A percentile compares a stretch with the other conserved stretches of the same genome.
These are phyloP conservation scores for Arachis monticola DNA, from an alignment of 331 rosid genomes.

Conservation along the genomic window DNA sequence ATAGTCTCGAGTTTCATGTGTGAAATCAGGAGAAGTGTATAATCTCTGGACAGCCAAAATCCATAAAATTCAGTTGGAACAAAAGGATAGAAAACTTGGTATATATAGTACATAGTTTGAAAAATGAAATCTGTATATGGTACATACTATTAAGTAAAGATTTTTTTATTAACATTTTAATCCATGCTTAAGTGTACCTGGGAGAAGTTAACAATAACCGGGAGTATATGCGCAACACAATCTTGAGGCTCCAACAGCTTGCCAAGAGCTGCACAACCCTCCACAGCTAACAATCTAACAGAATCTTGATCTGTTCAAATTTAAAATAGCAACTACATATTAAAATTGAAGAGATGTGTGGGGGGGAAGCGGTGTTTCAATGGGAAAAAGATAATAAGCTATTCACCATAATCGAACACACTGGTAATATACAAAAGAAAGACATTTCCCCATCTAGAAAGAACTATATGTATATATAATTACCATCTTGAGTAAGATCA, in stretches of 20 bases:
- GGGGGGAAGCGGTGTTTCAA: not conserved
- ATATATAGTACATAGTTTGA: slow-evolving; percentile 15
- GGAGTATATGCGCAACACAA: slow-evolving; percentile 89
- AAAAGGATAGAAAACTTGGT: slow-evolving; percentile 19
- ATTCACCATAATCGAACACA: slow-evolving; percentile 22
- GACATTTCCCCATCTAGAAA: slow-evolving; percentile 7
- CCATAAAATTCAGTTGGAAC: not conserved
- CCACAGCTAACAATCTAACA: slow-evolving; percentile 92
- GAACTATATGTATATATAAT: slow-evolving; percentile 27
- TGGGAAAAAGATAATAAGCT: slow-evolving; percentile 30
- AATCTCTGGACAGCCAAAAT: not conserved
- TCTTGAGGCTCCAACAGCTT: slow-evolving; percentile 94
- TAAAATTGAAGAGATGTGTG: not conserved
- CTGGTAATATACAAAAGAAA: slow-evolving; percentile 17
- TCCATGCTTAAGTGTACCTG: slow-evolving; percentile 61
- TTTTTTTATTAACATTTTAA: slow-evolving; percentile 18
- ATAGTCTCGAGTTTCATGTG: not conserved
- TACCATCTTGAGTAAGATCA: slow-evolving; percentile 96
- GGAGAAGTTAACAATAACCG: slow-evolving; percentile 93
- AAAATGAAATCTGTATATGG: slow-evolving; percentile 3
- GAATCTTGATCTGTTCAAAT: slow-evolving; percentile 89
- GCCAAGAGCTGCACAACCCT: slow-evolving; percentile 96
- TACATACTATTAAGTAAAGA: not conserved
- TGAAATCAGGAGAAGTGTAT: not conserved
- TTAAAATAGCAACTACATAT: slow-evolving; percentile 2